Base-by-base conservation (phyloP, 169 alveolate genomes). In the Neospora caninum region DNA sequence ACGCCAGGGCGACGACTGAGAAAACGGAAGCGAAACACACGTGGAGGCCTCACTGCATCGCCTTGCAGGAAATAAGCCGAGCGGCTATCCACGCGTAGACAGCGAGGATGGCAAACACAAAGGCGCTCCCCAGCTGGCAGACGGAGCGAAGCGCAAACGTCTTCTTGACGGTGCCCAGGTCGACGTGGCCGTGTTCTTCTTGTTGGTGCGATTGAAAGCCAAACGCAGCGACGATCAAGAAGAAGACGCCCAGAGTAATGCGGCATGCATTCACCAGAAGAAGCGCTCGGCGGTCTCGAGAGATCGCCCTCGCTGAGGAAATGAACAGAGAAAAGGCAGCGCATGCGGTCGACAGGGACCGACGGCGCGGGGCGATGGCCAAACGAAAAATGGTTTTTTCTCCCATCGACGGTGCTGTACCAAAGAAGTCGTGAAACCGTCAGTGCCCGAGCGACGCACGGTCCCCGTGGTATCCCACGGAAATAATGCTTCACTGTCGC, bases 111-210 rank as follows among this genome's bases (percentile, higher is more conserved):
- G 41, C 89, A 36, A 82, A 82, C 54, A 82, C 89, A 25, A 82
- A 82, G 43, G 89, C 53, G 41, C 69, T 82, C 39, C 54, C 89
- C 67, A 82, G 89, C 89, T 82, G 69, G 89, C 89, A 82, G 53
- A 42, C 38, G 16, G 89, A 41, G 38, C 9, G 20, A 29, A 82
- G 29, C 20, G 39, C n/a, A 38, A 42, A 9, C 31, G 54, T 42
- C 39, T 43, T 39, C 89, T 82, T 38, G n/a, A 82, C 89, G 31
- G 67, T 41, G 6, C 43, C 7, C 20, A 43, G 27, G 25, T 82
- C 89, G 54, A 38, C 89, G 0, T 27, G 43, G 10, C 64, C 89
- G 22, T 27, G 67, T 9, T 13, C 89, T 42, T 82, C 64, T 42
- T 82, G 43, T 25, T 82, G 89, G 69, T 42, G 89, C 89, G 67